phyloP scores from a whole-genome alignment of 345 rosid genomes.

The Brassica incana region DNA sequence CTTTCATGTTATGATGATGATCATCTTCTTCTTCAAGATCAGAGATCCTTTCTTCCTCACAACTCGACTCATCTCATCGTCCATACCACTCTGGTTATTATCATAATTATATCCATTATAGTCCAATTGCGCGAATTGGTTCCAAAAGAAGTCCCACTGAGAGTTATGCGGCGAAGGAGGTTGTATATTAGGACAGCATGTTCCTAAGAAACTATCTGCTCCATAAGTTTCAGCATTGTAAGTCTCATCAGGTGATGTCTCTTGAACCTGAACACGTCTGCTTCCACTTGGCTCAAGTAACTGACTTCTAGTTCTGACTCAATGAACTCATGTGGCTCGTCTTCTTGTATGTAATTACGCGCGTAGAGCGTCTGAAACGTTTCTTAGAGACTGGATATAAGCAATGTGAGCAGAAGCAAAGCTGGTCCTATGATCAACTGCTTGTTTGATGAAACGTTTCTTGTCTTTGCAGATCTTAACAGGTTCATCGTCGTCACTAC shows the following conservation, averaged over 20 bases:
- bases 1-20: too few relatives aligned
- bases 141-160: slow-evolving; percentile 96
- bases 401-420: slow-evolving; percentile 74
- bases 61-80: too few relatives aligned
- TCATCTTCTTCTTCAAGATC: too few relatives aligned
- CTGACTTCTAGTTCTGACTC: too few relatives aligned
- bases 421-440: slow-evolving; percentile 64
- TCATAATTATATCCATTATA: too few relatives aligned
- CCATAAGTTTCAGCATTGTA: slow-evolving; percentile 54
- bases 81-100: too few relatives aligned
- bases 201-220: slow-evolving; percentile 29
- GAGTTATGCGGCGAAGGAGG: slow-evolving; percentile 50
- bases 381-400: slow-evolving; percentile 69
- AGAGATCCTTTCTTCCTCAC: too few relatives aligned
- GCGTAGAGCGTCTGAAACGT: slow-evolving; percentile 75
- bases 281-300: slow-evolving; percentile 60
- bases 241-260: slow-evolving; percentile 75
- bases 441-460: slow-evolving; percentile 35
- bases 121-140: slow-evolving; percentile 77
- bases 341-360: slow-evolving; percentile 61
- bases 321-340: slow-evolving; percentile 32
- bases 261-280: slow-evolving; percentile 67
- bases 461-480: slow-evolving; percentile 65
- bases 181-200: too few relatives aligned
- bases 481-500: slow-evolving; percentile 54